These are phyloP conservation scores for Venturia pyrina DNA, from an alignment of 2,329 filamentous ascomycete genomes.

Conservation along the genomic window DNA sequence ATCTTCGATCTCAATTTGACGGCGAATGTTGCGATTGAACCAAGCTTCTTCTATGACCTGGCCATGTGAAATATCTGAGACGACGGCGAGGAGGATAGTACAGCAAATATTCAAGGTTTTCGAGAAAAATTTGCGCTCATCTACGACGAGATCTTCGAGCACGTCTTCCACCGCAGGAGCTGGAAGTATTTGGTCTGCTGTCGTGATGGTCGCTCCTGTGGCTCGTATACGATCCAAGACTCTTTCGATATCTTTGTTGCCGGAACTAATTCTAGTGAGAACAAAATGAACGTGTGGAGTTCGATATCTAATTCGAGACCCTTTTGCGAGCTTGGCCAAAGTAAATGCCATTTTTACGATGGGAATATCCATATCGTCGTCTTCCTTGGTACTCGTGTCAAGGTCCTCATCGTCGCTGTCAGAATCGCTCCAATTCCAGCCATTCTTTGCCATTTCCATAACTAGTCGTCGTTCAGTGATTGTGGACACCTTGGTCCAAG, in stretches of 20 bases:
- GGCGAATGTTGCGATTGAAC: constrained; percentile 50
- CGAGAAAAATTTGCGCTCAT: constrained; percentile 32
- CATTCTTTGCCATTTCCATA: constrained; percentile 59
- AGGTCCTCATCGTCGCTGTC: constrained; percentile 37
- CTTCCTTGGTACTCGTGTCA: constrained; percentile 25
- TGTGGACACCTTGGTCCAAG: constrained; percentile 61
- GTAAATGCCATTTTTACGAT: constrained; percentile 51
- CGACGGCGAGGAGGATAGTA: constrained; percentile 61
- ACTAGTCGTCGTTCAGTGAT: constrained; percentile 53
- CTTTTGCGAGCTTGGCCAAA: constrained; percentile 46
- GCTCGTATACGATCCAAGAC: constrained; percentile 46
- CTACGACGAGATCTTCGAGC: constrained; percentile 24
- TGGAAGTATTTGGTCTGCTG: constrained; percentile 20
- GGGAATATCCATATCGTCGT: constrained; percentile 46
- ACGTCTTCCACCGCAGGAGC: constrained; percentile 18
- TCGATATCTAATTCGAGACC: constrained; percentile 47
- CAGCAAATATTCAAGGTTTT: constrained; percentile 51
- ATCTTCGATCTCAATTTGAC: constrained; percentile 56
- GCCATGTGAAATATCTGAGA: constrained; percentile 62
- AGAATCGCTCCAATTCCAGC: constrained; percentile 40
- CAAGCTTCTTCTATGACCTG: constrained; percentile 37
- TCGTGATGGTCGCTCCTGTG: constrained; percentile 33
- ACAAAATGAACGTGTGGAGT: constrained; percentile 51
- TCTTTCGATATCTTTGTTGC: constrained; percentile 44
- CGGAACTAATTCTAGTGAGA: constrained; percentile 47